phyloP scores from a whole-genome alignment of 129 eudicot species.

The Glebionis coronaria region DNA sequence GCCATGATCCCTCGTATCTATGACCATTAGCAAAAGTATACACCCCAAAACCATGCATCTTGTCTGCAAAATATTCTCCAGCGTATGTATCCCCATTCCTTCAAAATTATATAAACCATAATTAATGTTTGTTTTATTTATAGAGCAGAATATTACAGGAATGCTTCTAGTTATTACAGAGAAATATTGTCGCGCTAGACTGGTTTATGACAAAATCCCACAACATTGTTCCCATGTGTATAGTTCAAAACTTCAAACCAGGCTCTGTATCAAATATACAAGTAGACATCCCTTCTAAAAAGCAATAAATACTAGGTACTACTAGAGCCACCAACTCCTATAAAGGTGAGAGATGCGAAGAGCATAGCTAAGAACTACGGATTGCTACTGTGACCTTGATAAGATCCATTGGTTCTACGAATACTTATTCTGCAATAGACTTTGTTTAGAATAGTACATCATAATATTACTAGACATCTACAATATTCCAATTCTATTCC shows the following conservation, averaged over 20 bases:
- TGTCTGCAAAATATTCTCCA: constrained; percentile 98
- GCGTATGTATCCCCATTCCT: constrained; percentile 91
- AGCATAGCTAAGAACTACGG: too few species aligned
- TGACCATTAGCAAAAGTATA: constrained; percentile 88
- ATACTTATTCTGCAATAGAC: too few species aligned
- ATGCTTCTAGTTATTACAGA: not conserved
- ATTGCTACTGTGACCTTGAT: too few species aligned
- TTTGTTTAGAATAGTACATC: too few species aligned
- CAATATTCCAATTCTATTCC: too few species aligned
- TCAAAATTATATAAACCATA: not conserved
- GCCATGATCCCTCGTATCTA: constrained; percentile 98
- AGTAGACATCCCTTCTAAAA: not conserved
- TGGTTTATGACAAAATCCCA: not conserved
- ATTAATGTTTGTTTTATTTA: not conserved
- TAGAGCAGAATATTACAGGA: not conserved
- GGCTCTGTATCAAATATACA: constrained; percentile 2
- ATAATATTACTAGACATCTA: too few species aligned
- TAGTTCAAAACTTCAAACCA: not conserved
- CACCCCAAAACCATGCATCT: constrained; percentile 98
- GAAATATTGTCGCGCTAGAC: not conserved
- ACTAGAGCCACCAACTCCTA: too few species aligned
- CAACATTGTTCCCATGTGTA: not conserved
- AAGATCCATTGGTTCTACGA: too few species aligned
- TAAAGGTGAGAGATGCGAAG: too few species aligned
- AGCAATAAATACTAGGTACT: not conserved